phyloP scores from a whole-genome alignment of 2,329 filamentous ascomycete species.

The Fusarium sp. region DNA sequence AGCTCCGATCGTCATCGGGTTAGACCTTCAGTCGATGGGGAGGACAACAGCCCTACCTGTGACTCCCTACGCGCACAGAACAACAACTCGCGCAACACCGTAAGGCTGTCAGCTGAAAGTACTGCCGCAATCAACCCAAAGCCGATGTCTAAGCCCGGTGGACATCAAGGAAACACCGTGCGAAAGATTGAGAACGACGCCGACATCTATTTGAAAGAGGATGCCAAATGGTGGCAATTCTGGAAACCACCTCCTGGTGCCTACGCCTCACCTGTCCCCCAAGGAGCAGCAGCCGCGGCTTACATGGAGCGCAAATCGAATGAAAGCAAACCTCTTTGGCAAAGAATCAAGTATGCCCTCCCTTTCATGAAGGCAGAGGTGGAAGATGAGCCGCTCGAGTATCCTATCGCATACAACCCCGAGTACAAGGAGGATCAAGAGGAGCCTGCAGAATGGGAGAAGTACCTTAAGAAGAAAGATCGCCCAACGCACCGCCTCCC shows the following conservation, averaged over 20 bases:
- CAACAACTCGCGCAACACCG: slow-evolving; percentile 56
- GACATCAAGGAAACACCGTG: slow-evolving; percentile 63
- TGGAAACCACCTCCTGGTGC: slow-evolving; percentile 75
- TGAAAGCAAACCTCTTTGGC: slow-evolving; percentile 63
- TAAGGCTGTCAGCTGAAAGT: slow-evolving; percentile 58
- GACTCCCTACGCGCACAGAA: slow-evolving; percentile 20
- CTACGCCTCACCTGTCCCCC: slow-evolving; percentile 73
- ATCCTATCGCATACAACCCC: slow-evolving; percentile 74
- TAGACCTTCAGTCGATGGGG: slow-evolving; percentile 54
- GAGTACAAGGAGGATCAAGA: slow-evolving; percentile 71
- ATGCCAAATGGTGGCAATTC: slow-evolving; percentile 72
- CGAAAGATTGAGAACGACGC: slow-evolving; percentile 65
- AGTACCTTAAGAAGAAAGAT: slow-evolving; percentile 84
- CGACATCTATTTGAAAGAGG: slow-evolving; percentile 63
- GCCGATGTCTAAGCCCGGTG: neutral
- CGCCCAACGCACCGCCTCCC: slow-evolving; percentile 88
- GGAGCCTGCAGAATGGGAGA: slow-evolving; percentile 81
- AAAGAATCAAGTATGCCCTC: slow-evolving; percentile 64
- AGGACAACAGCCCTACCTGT: slow-evolving; percentile 41
- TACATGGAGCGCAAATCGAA: slow-evolving; percentile 53
- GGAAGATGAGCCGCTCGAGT: slow-evolving; percentile 64
- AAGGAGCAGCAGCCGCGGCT: slow-evolving; percentile 64
- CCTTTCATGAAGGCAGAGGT: slow-evolving; percentile 63
- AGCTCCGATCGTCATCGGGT: slow-evolving; percentile 45
- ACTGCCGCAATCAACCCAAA: slow-evolving; percentile 47